Percentiles rank a stretch among this genome's conserved stretches.
phyloP scores from a whole-genome alignment of 331 rosid species.

The Malus hybrid region DNA sequence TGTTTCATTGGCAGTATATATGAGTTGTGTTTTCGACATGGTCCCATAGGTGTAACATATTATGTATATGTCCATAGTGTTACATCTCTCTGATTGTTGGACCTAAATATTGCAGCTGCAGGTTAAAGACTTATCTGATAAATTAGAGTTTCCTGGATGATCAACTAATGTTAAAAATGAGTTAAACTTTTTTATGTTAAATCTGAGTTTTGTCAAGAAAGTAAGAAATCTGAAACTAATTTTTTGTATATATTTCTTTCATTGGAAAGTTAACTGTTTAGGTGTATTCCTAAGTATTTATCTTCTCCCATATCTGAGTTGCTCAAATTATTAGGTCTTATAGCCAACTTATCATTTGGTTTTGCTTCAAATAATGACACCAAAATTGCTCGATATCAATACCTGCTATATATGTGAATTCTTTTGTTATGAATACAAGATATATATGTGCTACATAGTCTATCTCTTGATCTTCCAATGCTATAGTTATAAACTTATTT shows the following conservation, averaged over 20 bases:
- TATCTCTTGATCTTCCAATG: neutral
- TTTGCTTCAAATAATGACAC: too few species aligned
- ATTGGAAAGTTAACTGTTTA: neutral
- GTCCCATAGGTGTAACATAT: neutral
- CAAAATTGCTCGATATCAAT: neutral
- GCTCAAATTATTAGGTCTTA: neutral
- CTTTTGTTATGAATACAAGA: neutral
- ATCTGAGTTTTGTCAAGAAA: conserved; percentile 4
- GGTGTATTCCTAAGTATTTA: neutral
- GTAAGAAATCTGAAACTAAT: conserved; percentile 2
- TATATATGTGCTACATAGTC: neutral
- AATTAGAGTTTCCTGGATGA: neutral
- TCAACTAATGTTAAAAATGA: neutral
- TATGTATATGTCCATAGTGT: neutral
- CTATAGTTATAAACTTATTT: neutral
- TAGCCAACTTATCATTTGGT: too few species aligned
- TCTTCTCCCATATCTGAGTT: neutral
- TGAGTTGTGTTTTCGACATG: too few species aligned
- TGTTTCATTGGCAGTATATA: neutral
- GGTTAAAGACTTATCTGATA: neutral
- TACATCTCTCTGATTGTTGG: neutral
- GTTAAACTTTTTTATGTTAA: conserved; percentile 2
- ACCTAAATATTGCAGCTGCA: neutral
- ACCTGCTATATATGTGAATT: neutral
- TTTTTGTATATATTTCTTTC: neutral